These are phyloP conservation scores for carrot (Daucus carota) DNA, from an alignment of 129 eudicot genomes.

Conservation along the genomic window DH1_v3.0 NC_030382.2:48792001-48792500, in stretches of 20 bases:
- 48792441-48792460: background rate
- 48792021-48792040: constrained; percentile 75
- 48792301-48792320: no score
- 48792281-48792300: no score
- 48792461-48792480: no score
- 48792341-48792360: no score
- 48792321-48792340: no score
- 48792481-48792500: no score
- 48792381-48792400: no score
- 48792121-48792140: background rate
- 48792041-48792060: constrained; percentile 65
- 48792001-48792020: constrained; percentile 80
- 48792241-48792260: background rate
- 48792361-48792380: no score
- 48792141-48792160: background rate
- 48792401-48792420: background rate
- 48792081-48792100: constrained; percentile 90
- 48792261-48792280: no score
- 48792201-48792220: background rate
- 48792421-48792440: background rate
- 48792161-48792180: background rate
- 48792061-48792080: constrained; percentile 77
- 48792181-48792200: background rate
- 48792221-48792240: background rate
- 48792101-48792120: background rate